Evolutionary conservation across 257 asterid species (phyloP), one percentile per base, ranked within the genome.

Genomic region (Solanum arcanum): DNA sequence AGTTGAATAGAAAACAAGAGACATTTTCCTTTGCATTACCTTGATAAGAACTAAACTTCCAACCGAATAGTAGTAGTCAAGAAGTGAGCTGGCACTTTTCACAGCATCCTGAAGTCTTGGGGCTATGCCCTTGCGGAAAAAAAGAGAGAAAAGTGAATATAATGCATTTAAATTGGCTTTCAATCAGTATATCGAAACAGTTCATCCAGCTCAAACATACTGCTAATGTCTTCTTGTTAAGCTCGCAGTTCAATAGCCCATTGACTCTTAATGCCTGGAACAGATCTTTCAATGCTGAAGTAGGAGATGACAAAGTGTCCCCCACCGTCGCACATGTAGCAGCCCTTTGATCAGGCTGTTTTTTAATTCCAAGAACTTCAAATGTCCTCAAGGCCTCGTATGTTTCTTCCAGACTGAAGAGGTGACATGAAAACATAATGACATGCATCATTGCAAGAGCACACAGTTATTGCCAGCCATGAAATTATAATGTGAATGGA

Each of bases 351-450:
- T 91, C 94, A 46, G 91, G 81, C 88, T 89, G 90, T 89, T 93
- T 89, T 60, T 92, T 95, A 91, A 96, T 91, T 86, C 98, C 97
- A 90, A 97, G 95, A 92, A 95, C 94, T 92, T 94, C 93, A 83
- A 93, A 93, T 23, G 98, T 94, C 88, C 95, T 92, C 87, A 97
- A 92, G 60, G 97, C 98, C 91, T 95, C 95, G 27, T 93, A 97
- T 33, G 98, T 88, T 86, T 93, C 95, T 92, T 97, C 98, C 90
- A 97, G 86, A 83, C 99, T 97, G 93, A 47, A 88, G 80, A 62
- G 20, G 44, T 49, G 21, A 86, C 74, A 86, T 62, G 39, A 85
- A 41, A 85, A 85, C 12, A 29, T 68, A 37, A 25, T 27, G 44
- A 31, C 85, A 49, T 49, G 25, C 85, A 81, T 31, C 44, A 47